These are phyloP conservation scores for Carex littledalei DNA, from an alignment of 176 grass and related monocot genomes.

Conservation along the genomic window DNA sequence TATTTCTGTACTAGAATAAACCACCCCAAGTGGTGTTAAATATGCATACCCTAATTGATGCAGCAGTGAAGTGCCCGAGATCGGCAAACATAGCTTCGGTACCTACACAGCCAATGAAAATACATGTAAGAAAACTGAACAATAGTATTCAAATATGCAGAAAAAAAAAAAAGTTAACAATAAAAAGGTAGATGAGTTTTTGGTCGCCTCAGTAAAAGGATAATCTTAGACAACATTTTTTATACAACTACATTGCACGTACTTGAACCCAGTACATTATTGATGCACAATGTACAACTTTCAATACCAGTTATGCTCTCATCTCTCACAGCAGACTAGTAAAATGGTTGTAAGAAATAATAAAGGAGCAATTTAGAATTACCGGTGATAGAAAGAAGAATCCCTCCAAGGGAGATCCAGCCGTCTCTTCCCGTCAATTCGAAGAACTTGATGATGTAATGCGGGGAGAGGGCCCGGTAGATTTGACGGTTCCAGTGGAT, in stretches of 20 bases:
- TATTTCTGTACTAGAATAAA: background rate
- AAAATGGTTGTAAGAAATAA: background rate
- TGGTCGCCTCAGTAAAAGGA: background rate
- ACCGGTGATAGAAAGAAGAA: constrained; percentile 96
- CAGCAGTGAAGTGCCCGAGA: constrained; percentile 79
- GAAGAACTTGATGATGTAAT: constrained; percentile 78
- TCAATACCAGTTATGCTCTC: background rate
- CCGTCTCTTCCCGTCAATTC: constrained; percentile 74
- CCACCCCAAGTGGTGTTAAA: background rate
- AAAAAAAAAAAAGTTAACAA: background rate
- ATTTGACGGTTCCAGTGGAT: constrained; percentile 79
- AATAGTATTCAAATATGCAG: background rate
- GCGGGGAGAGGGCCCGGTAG: constrained; percentile 74
- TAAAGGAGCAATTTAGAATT: constrained; percentile 1
- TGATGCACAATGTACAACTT: no score
- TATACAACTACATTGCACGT: no score
- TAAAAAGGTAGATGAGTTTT: background rate
- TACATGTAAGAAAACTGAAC: constrained; percentile 1
- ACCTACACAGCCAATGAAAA: constrained; percentile 41
- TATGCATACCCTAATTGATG: constrained; percentile 71
- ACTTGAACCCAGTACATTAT: no score
- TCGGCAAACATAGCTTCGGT: constrained; percentile 98
- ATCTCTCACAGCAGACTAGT: background rate
- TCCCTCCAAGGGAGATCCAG: constrained; percentile 92
- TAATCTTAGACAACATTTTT: background rate